These are phyloP conservation scores for Triadica sebifera DNA, from an alignment of 345 rosid genomes.

Conservation along the genomic window DNA sequence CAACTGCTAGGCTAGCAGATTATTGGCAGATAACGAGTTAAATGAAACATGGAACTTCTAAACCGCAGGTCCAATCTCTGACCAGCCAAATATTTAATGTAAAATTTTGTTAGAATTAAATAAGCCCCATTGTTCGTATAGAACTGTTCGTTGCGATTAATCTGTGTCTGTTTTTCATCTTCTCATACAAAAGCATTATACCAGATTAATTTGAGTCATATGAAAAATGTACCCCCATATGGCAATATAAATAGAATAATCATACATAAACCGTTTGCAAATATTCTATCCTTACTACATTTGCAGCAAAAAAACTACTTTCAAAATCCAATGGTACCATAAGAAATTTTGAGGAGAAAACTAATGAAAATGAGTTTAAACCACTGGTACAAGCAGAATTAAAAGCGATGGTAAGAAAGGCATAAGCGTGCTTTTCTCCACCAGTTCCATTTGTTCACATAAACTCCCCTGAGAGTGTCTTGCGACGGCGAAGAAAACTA, in stretches of 20 bases:
- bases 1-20: too few relatives aligned
- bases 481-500: constrained; percentile 26
- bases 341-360: not conserved
- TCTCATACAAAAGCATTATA: not conserved
- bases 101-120: too few relatives aligned
- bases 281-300: too few relatives aligned
- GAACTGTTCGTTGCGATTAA: too few relatives aligned
- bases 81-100: too few relatives aligned
- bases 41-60: too few relatives aligned
- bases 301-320: too few relatives aligned
- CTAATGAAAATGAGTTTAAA: not conserved
- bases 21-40: too few relatives aligned
- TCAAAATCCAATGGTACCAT: not conserved
- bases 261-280: too few relatives aligned
- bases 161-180: not conserved
- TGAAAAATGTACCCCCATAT: not conserved
- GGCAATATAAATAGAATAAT: too few relatives aligned
- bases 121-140: too few relatives aligned
- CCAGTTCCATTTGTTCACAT: not conserved
- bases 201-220: not conserved
- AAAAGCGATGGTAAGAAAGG: not conserved
- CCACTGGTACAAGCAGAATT: constrained; percentile 3
- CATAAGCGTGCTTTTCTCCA: not conserved
- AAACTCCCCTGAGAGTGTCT: not conserved
- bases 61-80: too few relatives aligned